phyloP scores from a whole-genome alignment of 2,329 filamentous ascomycete species.

The Diaporthe vaccinii region DNA sequence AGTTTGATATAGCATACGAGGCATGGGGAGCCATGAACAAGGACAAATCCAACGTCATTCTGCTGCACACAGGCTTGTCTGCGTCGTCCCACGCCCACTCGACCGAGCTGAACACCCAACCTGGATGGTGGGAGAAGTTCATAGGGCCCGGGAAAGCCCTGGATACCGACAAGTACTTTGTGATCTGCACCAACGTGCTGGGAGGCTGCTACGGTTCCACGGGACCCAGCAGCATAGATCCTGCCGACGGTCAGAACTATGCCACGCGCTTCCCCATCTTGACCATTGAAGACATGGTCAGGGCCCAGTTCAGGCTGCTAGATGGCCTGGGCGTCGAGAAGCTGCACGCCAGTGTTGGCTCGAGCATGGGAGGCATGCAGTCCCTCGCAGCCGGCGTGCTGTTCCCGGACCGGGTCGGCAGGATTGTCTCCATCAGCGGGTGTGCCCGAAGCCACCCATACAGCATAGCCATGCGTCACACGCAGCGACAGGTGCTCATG shows the following conservation, averaged over 20 bases:
- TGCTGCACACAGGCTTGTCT: conserved; percentile 93
- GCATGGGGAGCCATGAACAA: conserved; percentile 88
- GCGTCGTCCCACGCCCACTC: conserved; percentile 98
- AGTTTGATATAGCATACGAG: conserved; percentile 93
- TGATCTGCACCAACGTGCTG: conserved; percentile 97
- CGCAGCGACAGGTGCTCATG: conserved; percentile 97
- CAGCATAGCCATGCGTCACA: conserved; percentile 98
- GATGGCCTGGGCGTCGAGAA: conserved; percentile 82
- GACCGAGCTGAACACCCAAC: conserved; percentile 85
- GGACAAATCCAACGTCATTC: conserved; percentile 87
- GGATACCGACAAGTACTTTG: conserved; percentile 91
- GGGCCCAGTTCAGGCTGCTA: conserved; percentile 91
- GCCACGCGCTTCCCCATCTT: conserved; percentile 96
- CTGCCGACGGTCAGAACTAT: conserved; percentile 88
- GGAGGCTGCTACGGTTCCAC: conserved; percentile 97
- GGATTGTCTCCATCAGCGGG: conserved; percentile 90
- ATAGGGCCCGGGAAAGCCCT: conserved; percentile 89
- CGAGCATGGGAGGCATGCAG: conserved; percentile 99
- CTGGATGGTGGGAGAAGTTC: conserved; percentile 99
- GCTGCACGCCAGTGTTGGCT: conserved; percentile 92
- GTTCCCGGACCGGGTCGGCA: conserved; percentile 84
- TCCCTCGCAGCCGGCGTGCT: conserved; percentile 88
- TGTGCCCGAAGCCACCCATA: conserved; percentile 97
- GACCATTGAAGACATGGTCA: conserved; percentile 97
- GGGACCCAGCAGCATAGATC: conserved; percentile 89